Conservation (phyloP, 163 green algal species). For the Chlorella variabilis region DNA sequence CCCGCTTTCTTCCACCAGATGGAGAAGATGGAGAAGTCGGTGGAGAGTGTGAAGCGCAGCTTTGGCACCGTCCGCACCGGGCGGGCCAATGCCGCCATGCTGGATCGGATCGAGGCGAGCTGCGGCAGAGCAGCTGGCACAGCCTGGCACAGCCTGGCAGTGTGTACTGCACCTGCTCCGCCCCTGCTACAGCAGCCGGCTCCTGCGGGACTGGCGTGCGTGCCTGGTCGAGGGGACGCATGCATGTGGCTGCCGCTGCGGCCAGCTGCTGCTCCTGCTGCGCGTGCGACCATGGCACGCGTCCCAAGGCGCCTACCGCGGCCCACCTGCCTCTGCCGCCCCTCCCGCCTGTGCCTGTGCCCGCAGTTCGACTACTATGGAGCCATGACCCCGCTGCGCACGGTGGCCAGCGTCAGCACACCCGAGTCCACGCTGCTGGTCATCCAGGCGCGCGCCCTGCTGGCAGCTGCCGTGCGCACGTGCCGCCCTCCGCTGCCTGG, state of each 20-base stretch:
- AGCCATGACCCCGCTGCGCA: constrained; percentile 80
- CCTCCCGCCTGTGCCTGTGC: not conserved
- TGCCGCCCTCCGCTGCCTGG: too few relatives aligned
- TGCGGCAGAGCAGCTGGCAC: not conserved
- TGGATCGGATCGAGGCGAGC: constrained; percentile 89
- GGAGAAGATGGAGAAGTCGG: constrained; percentile 93
- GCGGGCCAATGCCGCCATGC: constrained; percentile 86
- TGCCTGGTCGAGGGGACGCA: too few relatives aligned
- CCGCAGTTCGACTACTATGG: constrained; percentile 96
- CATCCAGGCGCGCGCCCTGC: constrained; percentile 79
- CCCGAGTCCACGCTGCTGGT: constrained; percentile 89
- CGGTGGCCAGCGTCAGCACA: constrained; percentile 81
- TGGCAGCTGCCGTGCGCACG: too few relatives aligned
- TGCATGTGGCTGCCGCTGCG: too few relatives aligned
- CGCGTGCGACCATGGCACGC: too few relatives aligned
- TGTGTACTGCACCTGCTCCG: too few relatives aligned
- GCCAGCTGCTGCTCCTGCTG: too few relatives aligned
- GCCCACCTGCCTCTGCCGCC: not conserved
- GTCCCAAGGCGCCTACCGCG: too few relatives aligned
- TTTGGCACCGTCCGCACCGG: constrained; percentile 95
- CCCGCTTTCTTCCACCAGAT: constrained; percentile 48
- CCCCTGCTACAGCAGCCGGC: too few relatives aligned
- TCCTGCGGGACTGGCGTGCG: too few relatives aligned
- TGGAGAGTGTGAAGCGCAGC: constrained; percentile 73
- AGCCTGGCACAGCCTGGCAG: not conserved